Evolutionary conservation across 805 yeast species (phyloP).

Genomic region (Teunomyces pallodes): DNA sequence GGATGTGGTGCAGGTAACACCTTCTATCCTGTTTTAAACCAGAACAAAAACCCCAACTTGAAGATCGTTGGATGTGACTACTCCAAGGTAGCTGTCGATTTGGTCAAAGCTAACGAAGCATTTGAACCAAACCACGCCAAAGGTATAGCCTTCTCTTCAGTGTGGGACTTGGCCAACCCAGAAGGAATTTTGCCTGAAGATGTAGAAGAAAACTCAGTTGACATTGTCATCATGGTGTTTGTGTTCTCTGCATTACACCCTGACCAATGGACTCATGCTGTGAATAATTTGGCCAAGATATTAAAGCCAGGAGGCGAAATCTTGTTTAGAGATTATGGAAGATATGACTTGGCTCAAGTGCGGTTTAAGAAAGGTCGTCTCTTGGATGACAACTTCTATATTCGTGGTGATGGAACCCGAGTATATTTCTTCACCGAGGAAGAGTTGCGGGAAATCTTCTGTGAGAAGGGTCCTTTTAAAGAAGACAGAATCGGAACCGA

Average conservation of each 20-base stretch:
- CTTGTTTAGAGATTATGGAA: constrained; percentile 89
- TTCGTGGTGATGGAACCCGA: constrained; percentile 96
- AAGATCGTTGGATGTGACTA: constrained; percentile 85
- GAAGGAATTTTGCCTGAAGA: constrained; percentile 79
- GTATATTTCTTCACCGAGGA: constrained; percentile 97
- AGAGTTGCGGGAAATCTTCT: constrained; percentile 73
- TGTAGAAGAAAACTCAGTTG: constrained; percentile 76
- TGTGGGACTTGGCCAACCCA: constrained; percentile 91
- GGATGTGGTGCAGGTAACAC: constrained; percentile 99
- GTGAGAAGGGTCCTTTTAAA: constrained; percentile 46
- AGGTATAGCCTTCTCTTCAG: constrained; percentile 70
- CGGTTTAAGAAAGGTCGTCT: constrained; percentile 86
- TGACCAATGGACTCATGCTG: constrained; percentile 82
- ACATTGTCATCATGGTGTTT: constrained; percentile 91
- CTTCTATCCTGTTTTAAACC: constrained; percentile 81
- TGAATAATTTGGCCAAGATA: constrained; percentile 62
- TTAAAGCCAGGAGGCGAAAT: constrained; percentile 93
- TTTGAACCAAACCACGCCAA: constrained; percentile 50
- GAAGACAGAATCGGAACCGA: constrained; percentile 84
- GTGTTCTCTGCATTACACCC: constrained; percentile 93
- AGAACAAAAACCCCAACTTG: constrained; percentile 76
- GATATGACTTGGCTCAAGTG: constrained; percentile 94
- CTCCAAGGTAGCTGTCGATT: constrained; percentile 82
- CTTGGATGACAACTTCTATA: constrained; percentile 89
- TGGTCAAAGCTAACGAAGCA: constrained; percentile 64